These are phyloP conservation scores for Coemansia sp. DNA, from an alignment of 192 early-diverging fungal species.

Conservation along the genomic window DNA sequence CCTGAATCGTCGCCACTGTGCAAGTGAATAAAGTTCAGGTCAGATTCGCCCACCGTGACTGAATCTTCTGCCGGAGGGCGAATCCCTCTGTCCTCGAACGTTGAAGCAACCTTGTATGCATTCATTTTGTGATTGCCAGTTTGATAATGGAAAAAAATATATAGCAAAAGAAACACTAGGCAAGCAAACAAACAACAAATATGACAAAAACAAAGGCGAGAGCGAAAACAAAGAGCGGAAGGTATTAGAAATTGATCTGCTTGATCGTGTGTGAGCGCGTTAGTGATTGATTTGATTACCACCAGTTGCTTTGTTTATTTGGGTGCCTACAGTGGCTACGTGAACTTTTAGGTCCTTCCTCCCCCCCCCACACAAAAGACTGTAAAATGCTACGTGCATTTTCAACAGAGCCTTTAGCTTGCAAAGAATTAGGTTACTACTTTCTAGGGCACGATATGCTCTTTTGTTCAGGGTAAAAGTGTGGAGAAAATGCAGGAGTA, in stretches of 20 bases:
- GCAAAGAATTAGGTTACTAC: not conserved
- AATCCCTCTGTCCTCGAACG: slow-evolving; percentile 46
- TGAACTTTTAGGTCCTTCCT: too few species aligned
- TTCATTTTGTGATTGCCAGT: slow-evolving; percentile 16
- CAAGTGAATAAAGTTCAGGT: slow-evolving; percentile 47
- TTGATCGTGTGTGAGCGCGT: not conserved
- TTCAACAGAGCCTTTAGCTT: not conserved
- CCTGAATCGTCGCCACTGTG: slow-evolving; percentile 32
- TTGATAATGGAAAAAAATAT: not conserved
- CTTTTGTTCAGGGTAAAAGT: not conserved
- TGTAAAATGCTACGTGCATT: slow-evolving; percentile 16
- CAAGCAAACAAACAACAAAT: not conserved
- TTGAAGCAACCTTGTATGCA: slow-evolving; percentile 16
- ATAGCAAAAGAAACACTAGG: not conserved
- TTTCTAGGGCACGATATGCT: not conserved
- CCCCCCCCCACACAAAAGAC: not conserved
- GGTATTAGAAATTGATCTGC: too few species aligned
- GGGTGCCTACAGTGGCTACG: too few species aligned
- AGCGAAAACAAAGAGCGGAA: too few species aligned
- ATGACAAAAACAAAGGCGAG: too few species aligned
- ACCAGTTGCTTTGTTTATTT: too few species aligned
- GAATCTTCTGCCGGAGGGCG: slow-evolving; percentile 37
- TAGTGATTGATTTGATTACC: not conserved
- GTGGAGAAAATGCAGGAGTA: not conserved
- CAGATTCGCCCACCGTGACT: slow-evolving; percentile 49